A percentile compares a stretch with the other conserved stretches of the same genome.
Conservation (phyloP, 106 monocot species). For the Acorus calamus region DNA sequence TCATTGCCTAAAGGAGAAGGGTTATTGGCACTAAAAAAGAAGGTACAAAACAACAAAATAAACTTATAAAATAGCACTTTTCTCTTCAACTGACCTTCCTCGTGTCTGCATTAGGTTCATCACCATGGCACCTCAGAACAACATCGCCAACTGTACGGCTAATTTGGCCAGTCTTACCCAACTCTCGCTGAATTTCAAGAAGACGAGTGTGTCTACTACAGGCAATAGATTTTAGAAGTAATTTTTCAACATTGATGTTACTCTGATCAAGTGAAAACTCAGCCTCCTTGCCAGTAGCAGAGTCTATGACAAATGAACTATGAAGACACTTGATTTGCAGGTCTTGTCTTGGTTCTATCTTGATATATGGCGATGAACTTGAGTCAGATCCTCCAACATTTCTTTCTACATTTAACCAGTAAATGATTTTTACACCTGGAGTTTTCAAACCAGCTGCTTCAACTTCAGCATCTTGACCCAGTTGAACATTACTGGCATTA, state of each 20-base stretch:
- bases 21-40: no score
- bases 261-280: conserved; percentile 63
- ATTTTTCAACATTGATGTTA: conserved; percentile 83
- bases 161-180: conserved; percentile 66
- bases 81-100: conserved; percentile 26
- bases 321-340: conserved; percentile 73
- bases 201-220: conserved; percentile 84
- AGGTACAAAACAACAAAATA: no score
- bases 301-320: conserved; percentile 80
- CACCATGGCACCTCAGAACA: conserved; percentile 40
- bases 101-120: conserved; percentile 15
- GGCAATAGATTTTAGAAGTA: conserved; percentile 69
- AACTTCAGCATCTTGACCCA: conserved; percentile 59
- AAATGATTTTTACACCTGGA: conserved; percentile 81
- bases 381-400: conserved; percentile 28
- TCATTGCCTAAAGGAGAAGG: no score
- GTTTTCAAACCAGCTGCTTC: conserved; percentile 52
- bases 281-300: conserved; percentile 74
- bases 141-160: conserved; percentile 57
- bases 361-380: conserved; percentile 52
- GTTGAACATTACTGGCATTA: conserved; percentile 31
- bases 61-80: no score
- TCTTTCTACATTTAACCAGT: conserved; percentile 76
- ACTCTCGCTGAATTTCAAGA: conserved; percentile 75
- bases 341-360: conserved; percentile 75